phyloP scores from a whole-genome alignment of 2,329 filamentous ascomycete genomes.

The Fusarium burgessii region DNA sequence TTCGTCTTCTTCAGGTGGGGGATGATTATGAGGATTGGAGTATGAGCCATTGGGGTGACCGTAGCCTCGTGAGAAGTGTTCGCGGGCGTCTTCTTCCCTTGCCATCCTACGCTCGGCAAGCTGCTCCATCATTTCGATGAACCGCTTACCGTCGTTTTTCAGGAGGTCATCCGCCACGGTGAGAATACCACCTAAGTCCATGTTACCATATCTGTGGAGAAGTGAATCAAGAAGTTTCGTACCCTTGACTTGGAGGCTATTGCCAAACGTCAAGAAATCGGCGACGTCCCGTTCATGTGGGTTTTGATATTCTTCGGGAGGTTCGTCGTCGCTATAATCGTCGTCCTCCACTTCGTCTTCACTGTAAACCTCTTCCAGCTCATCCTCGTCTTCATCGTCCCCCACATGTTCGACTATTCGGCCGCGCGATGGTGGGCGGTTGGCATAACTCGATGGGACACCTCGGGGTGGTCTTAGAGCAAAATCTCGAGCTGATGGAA shows the following conservation, averaged over 20 bases:
- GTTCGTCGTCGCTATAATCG: conserved; percentile 75
- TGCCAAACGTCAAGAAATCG: conserved; percentile 98
- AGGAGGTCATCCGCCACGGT: conserved; percentile 98
- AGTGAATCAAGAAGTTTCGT: conserved; percentile 62
- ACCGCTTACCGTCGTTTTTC: conserved; percentile 99
- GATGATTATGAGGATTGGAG: conserved; percentile 74
- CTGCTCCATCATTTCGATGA: conserved; percentile 99
- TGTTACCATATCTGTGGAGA: conserved; percentile 60
- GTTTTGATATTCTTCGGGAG: conserved; percentile 75
- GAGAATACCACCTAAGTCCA: conserved; percentile 87
- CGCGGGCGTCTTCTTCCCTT: conserved; percentile 85
- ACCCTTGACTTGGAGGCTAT: conserved; percentile 94
- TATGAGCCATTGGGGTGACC: conserved; percentile 71
- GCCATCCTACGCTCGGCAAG: conserved; percentile 97
- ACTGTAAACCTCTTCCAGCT: conserved; percentile 62
- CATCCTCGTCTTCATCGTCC: conserved; percentile 68
- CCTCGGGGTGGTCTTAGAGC: conserved; percentile 69
- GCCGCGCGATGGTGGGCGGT: conserved; percentile 78
- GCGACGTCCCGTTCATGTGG: conserved; percentile 73
- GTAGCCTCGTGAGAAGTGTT: conserved; percentile 71
- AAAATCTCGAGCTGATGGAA: conserved; percentile 68
- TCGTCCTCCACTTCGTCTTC: conserved; percentile 68
- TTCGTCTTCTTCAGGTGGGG: conserved; percentile 81
- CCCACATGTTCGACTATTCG: conserved; percentile 77
- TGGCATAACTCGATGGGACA: conserved; percentile 68